These are phyloP conservation scores for Tanacetum coccineum DNA, from an alignment of 129 eudicot genomes.

Conservation along the genomic window DNA sequence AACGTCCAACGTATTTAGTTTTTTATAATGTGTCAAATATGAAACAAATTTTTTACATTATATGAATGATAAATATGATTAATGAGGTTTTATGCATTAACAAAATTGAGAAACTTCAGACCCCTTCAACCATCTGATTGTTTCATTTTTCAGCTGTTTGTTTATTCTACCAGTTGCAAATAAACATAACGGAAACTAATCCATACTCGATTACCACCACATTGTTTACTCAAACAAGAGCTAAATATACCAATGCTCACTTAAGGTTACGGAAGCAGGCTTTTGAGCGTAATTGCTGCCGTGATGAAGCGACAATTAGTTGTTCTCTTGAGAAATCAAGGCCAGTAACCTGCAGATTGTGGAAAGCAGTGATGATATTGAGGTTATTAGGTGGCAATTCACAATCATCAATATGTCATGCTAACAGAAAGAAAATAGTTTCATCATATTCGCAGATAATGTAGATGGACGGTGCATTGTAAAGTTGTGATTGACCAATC, in stretches of 20 bases:
- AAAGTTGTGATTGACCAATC: neutral
- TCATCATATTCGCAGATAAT: neutral
- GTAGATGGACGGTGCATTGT: neutral
- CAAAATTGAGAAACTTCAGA: neutral
- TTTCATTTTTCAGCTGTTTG: too few species aligned
- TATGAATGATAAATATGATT: neutral
- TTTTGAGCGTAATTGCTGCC: conserved; percentile 52
- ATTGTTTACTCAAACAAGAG: conserved; percentile 7
- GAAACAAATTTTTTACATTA: neutral
- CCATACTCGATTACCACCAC: neutral
- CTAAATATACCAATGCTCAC: conserved; percentile 71
- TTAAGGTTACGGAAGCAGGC: conserved; percentile 69
- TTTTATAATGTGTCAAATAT: neutral
- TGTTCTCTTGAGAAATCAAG: conserved; percentile 90
- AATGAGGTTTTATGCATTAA: conserved; percentile 4
- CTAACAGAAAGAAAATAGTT: neutral
- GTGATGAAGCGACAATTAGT: conserved; percentile 62
- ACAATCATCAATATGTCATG: neutral
- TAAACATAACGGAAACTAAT: too few species aligned
- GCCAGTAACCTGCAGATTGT: conserved; percentile 59
- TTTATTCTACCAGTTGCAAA: too few species aligned
- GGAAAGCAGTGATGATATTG: neutral
- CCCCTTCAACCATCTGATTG: too few species aligned
- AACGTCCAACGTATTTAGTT: too few species aligned
- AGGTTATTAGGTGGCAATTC: neutral